Conservation (phyloP, 768 basidiomycete species). For the Boletus sensibilis region DNA sequence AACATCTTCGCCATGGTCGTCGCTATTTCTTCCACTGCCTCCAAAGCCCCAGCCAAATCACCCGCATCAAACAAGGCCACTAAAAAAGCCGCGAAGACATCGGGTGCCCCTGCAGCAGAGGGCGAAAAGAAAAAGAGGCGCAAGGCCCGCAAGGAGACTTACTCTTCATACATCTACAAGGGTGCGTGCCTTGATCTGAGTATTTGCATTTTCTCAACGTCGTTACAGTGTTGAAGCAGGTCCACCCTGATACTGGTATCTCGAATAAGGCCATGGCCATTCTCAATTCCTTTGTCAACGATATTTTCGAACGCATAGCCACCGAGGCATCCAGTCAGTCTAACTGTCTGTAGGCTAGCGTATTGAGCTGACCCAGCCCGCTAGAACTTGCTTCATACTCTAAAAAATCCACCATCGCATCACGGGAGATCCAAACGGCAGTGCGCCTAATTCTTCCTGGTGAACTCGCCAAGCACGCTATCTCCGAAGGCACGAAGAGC, state of each 20-base stretch:
- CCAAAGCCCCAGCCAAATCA: conserved; percentile 47
- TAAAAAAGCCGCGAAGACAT: conserved; percentile 61
- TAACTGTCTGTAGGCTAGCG: neutral
- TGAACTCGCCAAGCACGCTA: conserved; percentile 97
- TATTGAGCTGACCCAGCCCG: neutral
- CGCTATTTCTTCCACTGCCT: conserved; percentile 44
- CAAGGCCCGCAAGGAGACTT: conserved; percentile 89
- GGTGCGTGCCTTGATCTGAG: conserved; percentile 38
- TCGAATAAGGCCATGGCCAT: conserved; percentile 96
- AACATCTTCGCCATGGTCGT: conserved; percentile 53
- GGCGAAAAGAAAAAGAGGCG: conserved; percentile 87
- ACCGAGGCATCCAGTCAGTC: conserved; percentile 81
- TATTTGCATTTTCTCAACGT: neutral
- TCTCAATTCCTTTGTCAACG: conserved; percentile 89
- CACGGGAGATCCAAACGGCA: conserved; percentile 95
- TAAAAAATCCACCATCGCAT: conserved; percentile 98
- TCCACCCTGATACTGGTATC: conserved; percentile 98
- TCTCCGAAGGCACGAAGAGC: conserved; percentile 88
- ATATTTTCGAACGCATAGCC: conserved; percentile 91
- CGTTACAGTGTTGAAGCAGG: conserved; percentile 83
- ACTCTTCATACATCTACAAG: conserved; percentile 95
- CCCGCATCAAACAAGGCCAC: conserved; percentile 34
- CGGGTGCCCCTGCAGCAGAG: conserved; percentile 51
- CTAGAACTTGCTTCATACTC: conserved; percentile 95
- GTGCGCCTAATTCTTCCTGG: conserved; percentile 95